Conservation (phyloP, 2,329 filamentous ascomycete species). For the Exophiala xenobiotica region DNA sequence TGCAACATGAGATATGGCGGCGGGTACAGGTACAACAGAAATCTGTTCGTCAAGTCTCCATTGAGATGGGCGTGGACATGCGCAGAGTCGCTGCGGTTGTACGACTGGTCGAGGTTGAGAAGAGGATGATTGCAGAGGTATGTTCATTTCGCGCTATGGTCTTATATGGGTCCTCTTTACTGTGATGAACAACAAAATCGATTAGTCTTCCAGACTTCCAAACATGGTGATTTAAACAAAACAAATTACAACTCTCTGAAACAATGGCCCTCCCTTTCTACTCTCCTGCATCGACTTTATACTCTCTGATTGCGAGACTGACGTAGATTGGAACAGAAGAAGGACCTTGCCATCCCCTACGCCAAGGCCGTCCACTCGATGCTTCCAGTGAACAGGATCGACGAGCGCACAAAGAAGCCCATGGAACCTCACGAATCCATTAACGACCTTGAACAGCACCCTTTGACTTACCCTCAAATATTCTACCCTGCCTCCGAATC, state of each 20-base stretch:
- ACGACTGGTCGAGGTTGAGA: slow-evolving; percentile 81
- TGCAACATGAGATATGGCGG: slow-evolving; percentile 71
- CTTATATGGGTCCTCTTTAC: slow-evolving; percentile 2
- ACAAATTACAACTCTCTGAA: slow-evolving; percentile 74
- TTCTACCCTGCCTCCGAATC: slow-evolving; percentile 66
- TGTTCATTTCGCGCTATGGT: slow-evolving; percentile 40
- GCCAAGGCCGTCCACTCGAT: slow-evolving; percentile 72
- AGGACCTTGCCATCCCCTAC: slow-evolving; percentile 74
- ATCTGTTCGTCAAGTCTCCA: slow-evolving; percentile 73
- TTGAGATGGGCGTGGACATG: slow-evolving; percentile 75
- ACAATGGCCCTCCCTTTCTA: slow-evolving; percentile 6
- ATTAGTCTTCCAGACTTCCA: slow-evolving; percentile 99
- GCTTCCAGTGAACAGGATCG: slow-evolving; percentile 67
- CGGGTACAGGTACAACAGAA: slow-evolving; percentile 65
- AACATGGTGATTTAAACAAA: slow-evolving; percentile 72
- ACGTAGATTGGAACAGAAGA: slow-evolving; percentile 58
- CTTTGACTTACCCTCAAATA: slow-evolving; percentile 54
- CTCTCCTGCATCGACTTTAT: neutral
- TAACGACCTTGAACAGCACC: slow-evolving; percentile 63
- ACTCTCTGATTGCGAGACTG: neutral
- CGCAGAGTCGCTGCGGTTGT: slow-evolving; percentile 82
- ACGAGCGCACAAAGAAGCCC: slow-evolving; percentile 38
- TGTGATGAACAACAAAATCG: slow-evolving; percentile 76
- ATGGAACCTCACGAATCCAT: slow-evolving; percentile 56
- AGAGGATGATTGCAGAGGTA: slow-evolving; percentile 73